Evolutionary conservation across 140 eudicot genomes (phyloP), one percentile per base, ranked within the genome.

Genomic region (Senecio squalidus): DNA sequence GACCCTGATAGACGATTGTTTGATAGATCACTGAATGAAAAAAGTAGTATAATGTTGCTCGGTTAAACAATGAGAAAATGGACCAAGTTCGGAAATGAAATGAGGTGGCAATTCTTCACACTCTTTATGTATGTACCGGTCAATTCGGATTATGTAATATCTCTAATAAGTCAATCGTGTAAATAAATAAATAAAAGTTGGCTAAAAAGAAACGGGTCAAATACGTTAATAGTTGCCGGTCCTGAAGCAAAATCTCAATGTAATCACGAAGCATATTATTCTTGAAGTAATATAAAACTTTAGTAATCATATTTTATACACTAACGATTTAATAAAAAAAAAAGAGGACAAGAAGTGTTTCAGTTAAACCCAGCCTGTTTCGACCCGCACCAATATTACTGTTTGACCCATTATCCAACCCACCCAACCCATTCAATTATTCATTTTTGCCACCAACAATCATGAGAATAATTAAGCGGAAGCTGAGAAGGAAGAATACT

Each of bases 1-100:
- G 82, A 63, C 59, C 98, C 98, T 23, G 95, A 78, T 10, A 90
- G 82, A 33, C 22, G 88, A 31, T 90, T 90, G 76, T 90, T 81
- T 49, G 98, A 90, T 58, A 90, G 45, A 81, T 90, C 98, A 82
- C 98, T 90, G 39, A 20, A 71, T 53, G 2, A 62, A 50, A n/a
- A 67, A 51, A 59, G n/a, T 27, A 43, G 40, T 26, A 22, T 55
- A 29, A 55, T 2, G 53, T 9, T 54, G 46, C 40, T 16, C 6
- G 5, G 13, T 55, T 47, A 36, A 15, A 22, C 21, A 58, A 34
- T 17, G 20, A 55, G 33, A 24, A 34, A 15, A 38, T 50, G 53
- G 27, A 46, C 53, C 13, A 10, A 10, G 56, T 24, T 5, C 13
- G 34, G 56, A 10, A 31, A 50, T 50, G 51, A 4, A 4, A 9